These are phyloP conservation scores for Sphagnum fallax DNA, from an alignment of 228 moss, liverwort and hornwort species.

Conservation along the genomic window DNA sequence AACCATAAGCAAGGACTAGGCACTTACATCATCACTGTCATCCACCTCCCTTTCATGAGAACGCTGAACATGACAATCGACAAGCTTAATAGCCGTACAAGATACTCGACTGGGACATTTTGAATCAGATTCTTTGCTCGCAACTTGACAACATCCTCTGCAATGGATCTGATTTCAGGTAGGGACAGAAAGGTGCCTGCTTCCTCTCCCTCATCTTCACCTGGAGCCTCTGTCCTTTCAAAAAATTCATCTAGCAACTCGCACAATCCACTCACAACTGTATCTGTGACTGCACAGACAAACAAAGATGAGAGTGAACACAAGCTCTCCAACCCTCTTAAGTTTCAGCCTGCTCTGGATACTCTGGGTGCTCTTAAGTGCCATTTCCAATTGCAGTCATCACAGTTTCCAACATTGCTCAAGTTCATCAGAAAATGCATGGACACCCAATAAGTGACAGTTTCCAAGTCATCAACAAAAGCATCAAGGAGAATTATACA, in stretches of 20 bases:
- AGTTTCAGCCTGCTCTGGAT: too few relatives aligned
- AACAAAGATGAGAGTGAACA: neutral
- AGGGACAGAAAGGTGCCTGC: conserved; percentile 54
- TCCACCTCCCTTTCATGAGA: conserved; percentile 72
- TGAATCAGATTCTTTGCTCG: conserved; percentile 69
- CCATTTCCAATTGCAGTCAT: too few relatives aligned
- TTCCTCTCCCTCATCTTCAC: conserved; percentile 74
- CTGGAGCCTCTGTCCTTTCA: conserved; percentile 59
- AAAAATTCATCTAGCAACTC: conserved; percentile 83
- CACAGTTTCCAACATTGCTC: too few relatives aligned
- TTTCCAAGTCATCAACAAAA: too few relatives aligned
- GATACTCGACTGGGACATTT: conserved; percentile 49
- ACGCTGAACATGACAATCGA: conserved; percentile 75
- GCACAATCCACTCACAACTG: conserved; percentile 54
- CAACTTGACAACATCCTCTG: conserved; percentile 60
- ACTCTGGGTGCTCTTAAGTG: too few relatives aligned
- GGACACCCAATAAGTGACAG: too few relatives aligned
- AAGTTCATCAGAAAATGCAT: too few relatives aligned
- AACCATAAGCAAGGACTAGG: too few relatives aligned
- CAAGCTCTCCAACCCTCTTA: neutral
- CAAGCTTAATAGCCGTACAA: conserved; percentile 66
- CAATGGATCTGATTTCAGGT: conserved; percentile 65
- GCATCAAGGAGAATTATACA: conserved; percentile 11
- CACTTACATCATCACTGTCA: conserved; percentile 73
- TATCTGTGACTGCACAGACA: conserved; percentile 19